Base-by-base conservation (phyloP, 2,329 filamentous ascomycete species). In the Alternaria ventricosa region DNA sequence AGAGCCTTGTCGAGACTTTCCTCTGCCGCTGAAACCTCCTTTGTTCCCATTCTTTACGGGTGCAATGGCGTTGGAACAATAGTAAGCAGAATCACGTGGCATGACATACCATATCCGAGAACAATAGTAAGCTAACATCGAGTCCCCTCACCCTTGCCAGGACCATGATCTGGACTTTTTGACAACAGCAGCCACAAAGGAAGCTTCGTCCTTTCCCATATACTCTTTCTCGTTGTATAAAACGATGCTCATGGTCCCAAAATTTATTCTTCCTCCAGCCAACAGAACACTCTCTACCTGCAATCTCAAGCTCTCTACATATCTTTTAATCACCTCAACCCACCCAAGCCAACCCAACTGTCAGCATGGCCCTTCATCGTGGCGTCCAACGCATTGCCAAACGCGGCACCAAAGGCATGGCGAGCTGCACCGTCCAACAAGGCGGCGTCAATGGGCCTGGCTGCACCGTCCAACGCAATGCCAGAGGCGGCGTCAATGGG, bases 281-380 rank as follows among this genome's bases (percentile, higher is more conserved):
- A 68, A 41, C 61, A 67, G 57, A 67, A 64, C 62, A 58, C 53
- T 55, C 51, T 71, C 70, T 61, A 71, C 69, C 23, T 33, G 13
- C 43, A 68, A 63, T 11, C 22, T 60, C 56, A 63, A 63, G 9
- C 57, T 60, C 53, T 50, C 49, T 27, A 51, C 60, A 59, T 64
- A 70, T 41, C 55, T 61, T 63, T 65, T 62, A 28, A 54, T 36
- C 49, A 63, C 56, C 44, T 45, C 57, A 57, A 54, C 46, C 60
- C 57, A 58, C 41, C 59, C 67, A 65, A 47, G 6, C 20, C 41
- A 46, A 55, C 41, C 12, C 27, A 56, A 56, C 13, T n/a, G 55
- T 66, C 68, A 69, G 70, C 64, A 70, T 72, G 70, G 41, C 27
- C 46, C n/a, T 25, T 55, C 36, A 44, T 18, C 22, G 30, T 33